Evolutionary conservation across 352 stramenopile species (phyloP).

Genomic region (Thalassiosira pacifica): DNA sequence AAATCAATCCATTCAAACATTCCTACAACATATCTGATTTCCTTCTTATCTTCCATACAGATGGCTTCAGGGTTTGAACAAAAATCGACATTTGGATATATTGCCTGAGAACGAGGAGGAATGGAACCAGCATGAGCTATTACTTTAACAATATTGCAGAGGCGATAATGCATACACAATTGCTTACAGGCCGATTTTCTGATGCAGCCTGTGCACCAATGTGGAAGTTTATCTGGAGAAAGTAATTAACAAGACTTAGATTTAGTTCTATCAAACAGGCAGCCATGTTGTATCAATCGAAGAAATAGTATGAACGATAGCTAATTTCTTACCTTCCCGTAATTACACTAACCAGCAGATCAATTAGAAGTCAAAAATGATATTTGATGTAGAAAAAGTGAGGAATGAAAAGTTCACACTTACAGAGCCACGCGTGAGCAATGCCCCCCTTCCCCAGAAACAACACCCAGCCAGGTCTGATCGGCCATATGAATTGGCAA

Average conservation of each 20-base stretch:
- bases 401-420: not conserved
- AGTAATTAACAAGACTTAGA: not conserved
- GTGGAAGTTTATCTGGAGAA: conserved; percentile 29
- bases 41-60: conserved; percentile 16
- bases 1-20: conserved; percentile 37
- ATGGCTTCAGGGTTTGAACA: conserved; percentile 31
- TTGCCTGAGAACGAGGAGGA: no score
- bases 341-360: conserved; percentile 22
- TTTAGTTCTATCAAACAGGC: not conserved
- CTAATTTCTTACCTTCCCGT: conserved; percentile 19
- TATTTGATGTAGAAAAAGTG: no score
- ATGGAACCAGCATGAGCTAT: no score
- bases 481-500: conserved; percentile 14
- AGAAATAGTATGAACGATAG: not conserved
- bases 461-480: conserved; percentile 24
- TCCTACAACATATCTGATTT: conserved; percentile 30
- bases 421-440: conserved; percentile 30
- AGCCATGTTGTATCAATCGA: not conserved
- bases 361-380: not conserved
- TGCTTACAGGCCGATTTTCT: conserved; percentile 43
- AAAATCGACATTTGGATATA: conserved; percentile 48
- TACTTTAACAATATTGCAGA: no score
- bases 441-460: conserved; percentile 13
- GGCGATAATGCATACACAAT: no score
- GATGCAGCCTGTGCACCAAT: conserved; percentile 25